Conservation (phyloP, 2,329 filamentous ascomycete species). For the Verticillium nubilum region DNA sequence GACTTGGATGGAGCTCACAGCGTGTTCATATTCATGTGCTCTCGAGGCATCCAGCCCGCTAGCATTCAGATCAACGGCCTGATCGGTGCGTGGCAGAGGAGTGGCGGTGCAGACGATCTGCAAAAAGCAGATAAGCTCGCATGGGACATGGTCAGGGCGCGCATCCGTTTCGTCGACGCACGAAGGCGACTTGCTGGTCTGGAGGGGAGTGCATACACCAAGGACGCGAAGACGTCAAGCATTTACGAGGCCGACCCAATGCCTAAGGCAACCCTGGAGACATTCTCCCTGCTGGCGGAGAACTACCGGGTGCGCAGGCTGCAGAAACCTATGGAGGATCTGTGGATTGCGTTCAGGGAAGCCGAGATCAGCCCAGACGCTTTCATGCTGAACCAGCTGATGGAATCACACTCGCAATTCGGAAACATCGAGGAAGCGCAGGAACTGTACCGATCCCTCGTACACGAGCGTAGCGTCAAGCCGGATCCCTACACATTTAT, state of each 20-base stretch:
- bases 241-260: conserved; percentile 16
- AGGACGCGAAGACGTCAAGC: conserved; percentile 8
- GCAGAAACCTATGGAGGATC: conserved; percentile 48
- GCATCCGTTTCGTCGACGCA: conserved; percentile 56
- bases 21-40: conserved; percentile 72
- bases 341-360: conserved; percentile 57
- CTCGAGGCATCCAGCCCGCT: conserved; percentile 60
- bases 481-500: conserved; percentile 67
- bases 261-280: conserved; percentile 66
- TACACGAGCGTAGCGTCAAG: conserved; percentile 38
- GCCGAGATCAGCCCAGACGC: conserved; percentile 63
- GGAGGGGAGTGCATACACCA: not conserved
- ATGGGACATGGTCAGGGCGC: conserved; percentile 70
- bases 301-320: conserved; percentile 62
- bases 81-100: conserved; percentile 71
- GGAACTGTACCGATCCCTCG: conserved; percentile 50
- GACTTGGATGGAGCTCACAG: conserved; percentile 65
- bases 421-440: conserved; percentile 50
- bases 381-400: conserved; percentile 74
- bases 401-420: conserved; percentile 60
- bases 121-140: conserved; percentile 62
- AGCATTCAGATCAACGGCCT: conserved; percentile 77
- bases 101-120: conserved; percentile 46
- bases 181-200: conserved; percentile 25
- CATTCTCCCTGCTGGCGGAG: conserved; percentile 68